phyloP scores from a whole-genome alignment of 2,329 filamentous ascomycete genomes.

The Falciphora oryzae region DNA sequence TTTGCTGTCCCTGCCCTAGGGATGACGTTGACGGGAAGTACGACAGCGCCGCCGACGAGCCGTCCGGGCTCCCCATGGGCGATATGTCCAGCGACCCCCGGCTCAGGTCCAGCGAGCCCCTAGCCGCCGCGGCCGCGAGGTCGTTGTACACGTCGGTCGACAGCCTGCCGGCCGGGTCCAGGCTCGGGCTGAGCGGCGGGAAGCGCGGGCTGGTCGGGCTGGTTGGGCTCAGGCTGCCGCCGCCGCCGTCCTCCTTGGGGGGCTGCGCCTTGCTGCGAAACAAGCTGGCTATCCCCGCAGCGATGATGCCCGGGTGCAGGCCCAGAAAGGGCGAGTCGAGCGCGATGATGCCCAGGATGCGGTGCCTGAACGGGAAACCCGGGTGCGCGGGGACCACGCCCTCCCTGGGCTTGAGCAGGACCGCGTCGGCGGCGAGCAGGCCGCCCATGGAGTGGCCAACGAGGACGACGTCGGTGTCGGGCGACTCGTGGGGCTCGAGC shows the following conservation, averaged over 20 bases:
- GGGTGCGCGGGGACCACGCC: neutral
- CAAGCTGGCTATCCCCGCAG: slow-evolving; percentile 73
- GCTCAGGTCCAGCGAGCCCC: slow-evolving; percentile 21
- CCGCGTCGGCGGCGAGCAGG: slow-evolving; percentile 73
- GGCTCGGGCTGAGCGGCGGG: slow-evolving; percentile 9
- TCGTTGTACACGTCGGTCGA: slow-evolving; percentile 9
- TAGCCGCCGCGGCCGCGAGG: slow-evolving; percentile 15
- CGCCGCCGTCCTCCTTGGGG: slow-evolving; percentile 16
- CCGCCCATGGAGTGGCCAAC: slow-evolving; percentile 90
- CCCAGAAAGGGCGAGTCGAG: slow-evolving; percentile 85
- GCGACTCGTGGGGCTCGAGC: slow-evolving; percentile 70
- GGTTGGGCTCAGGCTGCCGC: neutral
- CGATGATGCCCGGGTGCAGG: slow-evolving; percentile 80
- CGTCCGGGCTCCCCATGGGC: slow-evolving; percentile 16
- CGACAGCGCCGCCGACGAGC: slow-evolving; percentile 11
- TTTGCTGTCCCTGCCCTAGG: neutral
- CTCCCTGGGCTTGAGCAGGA: slow-evolving; percentile 41
- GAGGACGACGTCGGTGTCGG: slow-evolving; percentile 71
- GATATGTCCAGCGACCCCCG: slow-evolving; percentile 14
- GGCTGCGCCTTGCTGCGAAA: slow-evolving; percentile 46
- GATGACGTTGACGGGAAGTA: slow-evolving; percentile 6
- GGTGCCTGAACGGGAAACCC: slow-evolving; percentile 54
- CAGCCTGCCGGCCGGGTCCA: slow-evolving; percentile 14
- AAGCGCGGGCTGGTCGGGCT: neutral
- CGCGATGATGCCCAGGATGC: slow-evolving; percentile 72